Evolutionary conservation across 192 early-diverging fungal species (phyloP), one percentile per base, ranked within the genome.

Genomic region (Coemansia sp.): DNA sequence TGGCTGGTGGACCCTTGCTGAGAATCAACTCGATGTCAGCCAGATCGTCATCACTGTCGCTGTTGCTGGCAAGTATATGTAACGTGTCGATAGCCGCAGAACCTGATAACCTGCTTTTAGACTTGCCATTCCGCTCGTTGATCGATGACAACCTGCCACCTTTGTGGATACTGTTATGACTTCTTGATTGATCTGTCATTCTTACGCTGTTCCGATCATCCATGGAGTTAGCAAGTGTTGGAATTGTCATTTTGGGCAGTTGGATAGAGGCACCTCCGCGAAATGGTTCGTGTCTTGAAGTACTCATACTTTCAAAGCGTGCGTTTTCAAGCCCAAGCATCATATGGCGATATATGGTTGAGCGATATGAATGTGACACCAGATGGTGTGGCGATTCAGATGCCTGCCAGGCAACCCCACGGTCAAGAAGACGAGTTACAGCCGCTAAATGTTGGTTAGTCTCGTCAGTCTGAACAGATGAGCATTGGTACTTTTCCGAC

Each of bases 351-450:
- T 76, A 82, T 45, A 61, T 61, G 18, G 52, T 46, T 15, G 79
- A 76, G 9, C 71, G 65, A 10, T 55, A 42, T 6, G 73, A 73
- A 18, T 73, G 79, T 32, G 59, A 42, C 16, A 82, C 58, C 39
- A n/a, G 42, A 19, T 56, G 61, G 6, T 52, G 63, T 8, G 71
- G 79, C 37, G 79, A 71, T 21, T 58, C 68, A 0, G 67, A 60
- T 13, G 79, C 66, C 56, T 82, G 79, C 74, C 79, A 82, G 8
- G 74, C 68, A 42, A 71, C 40, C 12, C 79, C 79, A 3, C 66
- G 67, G 16, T 52, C 56, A 22, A 82, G 78, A 45, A 81, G 39
- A 4, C 56, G 63, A n/a, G 46, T 41, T 6, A 82, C 68, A 22
- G 54, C 65, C 36, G 15, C 36, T 0, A 39, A n/a, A 39, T 48